Evolutionary conservation across 2,329 filamentous ascomycete genomes (phyloP).

Genomic region (Clarireedia hainanense): DNA sequence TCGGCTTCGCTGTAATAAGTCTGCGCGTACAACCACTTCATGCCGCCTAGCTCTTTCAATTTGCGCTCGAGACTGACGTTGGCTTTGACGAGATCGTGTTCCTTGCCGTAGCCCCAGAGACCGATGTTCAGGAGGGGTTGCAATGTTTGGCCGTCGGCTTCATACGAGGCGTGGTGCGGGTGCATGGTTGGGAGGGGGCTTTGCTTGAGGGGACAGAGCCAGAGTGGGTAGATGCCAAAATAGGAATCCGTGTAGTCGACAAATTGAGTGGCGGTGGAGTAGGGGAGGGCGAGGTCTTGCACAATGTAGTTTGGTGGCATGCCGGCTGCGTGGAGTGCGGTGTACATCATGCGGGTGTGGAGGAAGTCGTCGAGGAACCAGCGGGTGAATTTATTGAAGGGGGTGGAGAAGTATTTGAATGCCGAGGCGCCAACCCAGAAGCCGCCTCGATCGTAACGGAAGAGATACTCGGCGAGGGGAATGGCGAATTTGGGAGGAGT

Average conservation of each 20-base stretch:
- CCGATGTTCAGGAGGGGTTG: constrained; percentile 52
- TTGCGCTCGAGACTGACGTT: constrained; percentile 67
- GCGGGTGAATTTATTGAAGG: constrained; percentile 52
- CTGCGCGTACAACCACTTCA: constrained; percentile 85
- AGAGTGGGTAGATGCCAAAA: constrained; percentile 45
- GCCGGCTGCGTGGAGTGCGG: constrained; percentile 51
- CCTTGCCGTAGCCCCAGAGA: constrained; percentile 80
- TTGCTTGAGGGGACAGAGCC: constrained; percentile 47
- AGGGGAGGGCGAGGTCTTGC: constrained; percentile 55
- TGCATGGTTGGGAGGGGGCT: constrained; percentile 28
- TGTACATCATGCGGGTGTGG: constrained; percentile 54
- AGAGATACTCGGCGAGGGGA: constrained; percentile 46
- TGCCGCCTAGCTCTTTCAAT: constrained; percentile 60
- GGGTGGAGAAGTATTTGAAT: constrained; percentile 52
- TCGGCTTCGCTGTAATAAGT: constrained; percentile 71
- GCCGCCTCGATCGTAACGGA: constrained; percentile 55
- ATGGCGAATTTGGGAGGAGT: constrained; percentile 31
- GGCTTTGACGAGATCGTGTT: constrained; percentile 53
- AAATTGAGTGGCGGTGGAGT: constrained; percentile 42
- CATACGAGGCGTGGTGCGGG: constrained; percentile 21
- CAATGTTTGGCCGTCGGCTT: constrained; percentile 24
- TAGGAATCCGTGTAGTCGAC: constrained; percentile 41
- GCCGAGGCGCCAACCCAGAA: constrained; percentile 58
- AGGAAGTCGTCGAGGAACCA: constrained; percentile 53
- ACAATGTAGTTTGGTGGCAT: constrained; percentile 49